phyloP scores from a whole-genome alignment of 805 yeast species.

The Naumovozyma baii region DNA sequence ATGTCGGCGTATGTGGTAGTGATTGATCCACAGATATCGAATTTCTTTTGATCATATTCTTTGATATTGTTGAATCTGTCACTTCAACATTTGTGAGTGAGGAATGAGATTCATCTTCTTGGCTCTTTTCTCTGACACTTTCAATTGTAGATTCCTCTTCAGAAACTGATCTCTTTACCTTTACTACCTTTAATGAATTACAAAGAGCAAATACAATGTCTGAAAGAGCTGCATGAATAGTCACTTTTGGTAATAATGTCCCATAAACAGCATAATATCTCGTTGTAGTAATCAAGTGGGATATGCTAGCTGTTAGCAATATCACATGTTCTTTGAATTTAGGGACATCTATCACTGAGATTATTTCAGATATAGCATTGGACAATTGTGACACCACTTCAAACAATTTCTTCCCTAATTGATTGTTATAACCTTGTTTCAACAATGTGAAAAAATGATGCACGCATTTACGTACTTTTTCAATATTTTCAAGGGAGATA shows the following conservation, averaged over 20 bases:
- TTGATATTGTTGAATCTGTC: not conserved
- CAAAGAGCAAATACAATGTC: conserved; percentile 62
- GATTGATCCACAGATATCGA: not conserved
- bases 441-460: not conserved
- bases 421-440: not conserved
- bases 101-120: not conserved
- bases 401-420: conserved; percentile 14
- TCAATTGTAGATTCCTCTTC: not conserved
- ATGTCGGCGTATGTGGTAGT: not conserved
- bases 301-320: conserved; percentile 50
- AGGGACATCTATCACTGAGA: conserved; percentile 15
- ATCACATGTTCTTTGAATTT: conserved; percentile 35
- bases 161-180: conserved; percentile 3
- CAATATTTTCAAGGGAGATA: conserved; percentile 10
- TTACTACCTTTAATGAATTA: conserved; percentile 36
- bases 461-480: conserved; percentile 2
- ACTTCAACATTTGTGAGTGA: not conserved
- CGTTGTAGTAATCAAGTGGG: conserved; percentile 67
- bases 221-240: conserved; percentile 65
- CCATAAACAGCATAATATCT: conserved; percentile 61
- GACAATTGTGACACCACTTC: conserved; percentile 20
- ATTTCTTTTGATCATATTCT: no score
- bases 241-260: conserved; percentile 50
- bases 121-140: not conserved
- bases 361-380: conserved; percentile 13